These are phyloP conservation scores for Aureobasidium sp. DNA, from an alignment of 2,329 filamentous ascomycete genomes.

Conservation along the genomic window DNA sequence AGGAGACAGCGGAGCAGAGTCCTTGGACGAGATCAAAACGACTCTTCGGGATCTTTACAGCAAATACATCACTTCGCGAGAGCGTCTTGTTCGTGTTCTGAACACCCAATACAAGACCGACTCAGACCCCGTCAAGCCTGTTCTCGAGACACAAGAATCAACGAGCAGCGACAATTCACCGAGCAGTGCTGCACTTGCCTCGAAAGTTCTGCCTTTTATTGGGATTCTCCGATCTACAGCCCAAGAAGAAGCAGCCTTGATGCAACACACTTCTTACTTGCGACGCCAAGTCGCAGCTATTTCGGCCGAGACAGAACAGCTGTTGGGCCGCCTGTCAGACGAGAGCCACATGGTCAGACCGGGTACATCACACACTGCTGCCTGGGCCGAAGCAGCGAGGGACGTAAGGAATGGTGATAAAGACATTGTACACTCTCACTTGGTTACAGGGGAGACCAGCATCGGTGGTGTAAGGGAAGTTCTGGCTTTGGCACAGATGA, in stretches of 20 bases:
- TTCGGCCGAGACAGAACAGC: constrained; percentile 19
- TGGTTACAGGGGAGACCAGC: background rate
- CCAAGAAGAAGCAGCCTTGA: constrained; percentile 19
- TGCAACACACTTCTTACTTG: constrained; percentile 21
- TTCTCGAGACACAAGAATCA: background rate
- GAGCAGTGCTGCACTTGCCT: background rate
- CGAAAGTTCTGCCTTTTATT: constrained; percentile 21
- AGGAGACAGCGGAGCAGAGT: background rate
- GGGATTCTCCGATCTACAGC: constrained; percentile 16
- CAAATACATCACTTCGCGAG: constrained; percentile 2
- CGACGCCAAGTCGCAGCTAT: constrained; percentile 21
- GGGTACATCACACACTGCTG: background rate
- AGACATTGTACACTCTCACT: background rate
- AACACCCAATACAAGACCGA: background rate
- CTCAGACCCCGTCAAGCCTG: background rate
- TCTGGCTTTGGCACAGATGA: background rate
- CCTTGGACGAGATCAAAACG: background rate
- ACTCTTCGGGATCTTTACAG: background rate
- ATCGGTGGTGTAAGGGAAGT: background rate
- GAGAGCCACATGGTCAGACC: constrained; percentile 26
- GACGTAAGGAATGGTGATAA: background rate
- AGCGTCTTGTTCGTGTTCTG: background rate
- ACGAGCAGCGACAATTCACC: background rate
- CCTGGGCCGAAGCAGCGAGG: constrained; percentile 1
- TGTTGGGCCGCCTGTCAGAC: constrained; percentile 24